Evolutionary conservation across 2,329 filamentous ascomycete species (phyloP).

Genomic region (Teratosphaeria destructans): DNA sequence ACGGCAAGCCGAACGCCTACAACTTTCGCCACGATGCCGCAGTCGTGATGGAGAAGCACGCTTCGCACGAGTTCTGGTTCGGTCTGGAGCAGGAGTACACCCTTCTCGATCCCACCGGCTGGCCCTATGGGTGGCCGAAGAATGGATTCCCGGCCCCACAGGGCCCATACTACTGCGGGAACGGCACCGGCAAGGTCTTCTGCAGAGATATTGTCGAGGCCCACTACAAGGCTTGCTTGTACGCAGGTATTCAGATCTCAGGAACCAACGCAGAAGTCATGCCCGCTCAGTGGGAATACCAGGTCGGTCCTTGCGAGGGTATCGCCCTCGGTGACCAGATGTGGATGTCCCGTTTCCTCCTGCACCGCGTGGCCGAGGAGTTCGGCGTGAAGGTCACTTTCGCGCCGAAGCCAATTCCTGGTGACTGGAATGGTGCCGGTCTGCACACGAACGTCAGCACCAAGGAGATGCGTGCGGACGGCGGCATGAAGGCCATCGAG

Average conservation of each 20-base stretch:
- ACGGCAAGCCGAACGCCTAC: slow-evolving; percentile 94
- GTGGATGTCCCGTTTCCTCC: slow-evolving; percentile 84
- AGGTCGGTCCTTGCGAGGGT: slow-evolving; percentile 80
- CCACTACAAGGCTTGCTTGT: slow-evolving; percentile 84
- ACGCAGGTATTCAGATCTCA: slow-evolving; percentile 83
- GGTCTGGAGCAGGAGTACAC: slow-evolving; percentile 98
- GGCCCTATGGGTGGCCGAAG: slow-evolving; percentile 86
- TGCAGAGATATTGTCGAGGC: slow-evolving; percentile 96
- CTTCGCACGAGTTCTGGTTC: slow-evolving; percentile 84
- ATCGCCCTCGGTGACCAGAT: slow-evolving; percentile 93
- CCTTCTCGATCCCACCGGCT: slow-evolving; percentile 71
- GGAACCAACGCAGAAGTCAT: slow-evolving; percentile 99
- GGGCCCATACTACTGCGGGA: slow-evolving; percentile 96
- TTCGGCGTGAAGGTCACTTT: slow-evolving; percentile 94
- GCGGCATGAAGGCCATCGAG: slow-evolving; percentile 93
- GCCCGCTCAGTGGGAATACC: slow-evolving; percentile 97
- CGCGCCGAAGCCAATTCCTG: slow-evolving; percentile 88
- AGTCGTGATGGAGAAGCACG: slow-evolving; percentile 81
- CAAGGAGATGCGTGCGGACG: slow-evolving; percentile 75
- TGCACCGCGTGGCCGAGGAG: slow-evolving; percentile 86
- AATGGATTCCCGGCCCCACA: slow-evolving; percentile 85
- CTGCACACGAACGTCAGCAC: slow-evolving; percentile 93
- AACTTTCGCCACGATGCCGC: slow-evolving; percentile 91
- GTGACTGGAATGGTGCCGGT: slow-evolving; percentile 95
- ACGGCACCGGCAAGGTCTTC: slow-evolving; percentile 92